Conservation (phyloP, 2,329 filamentous ascomycete species). For the Penicillium sp. region DNA sequence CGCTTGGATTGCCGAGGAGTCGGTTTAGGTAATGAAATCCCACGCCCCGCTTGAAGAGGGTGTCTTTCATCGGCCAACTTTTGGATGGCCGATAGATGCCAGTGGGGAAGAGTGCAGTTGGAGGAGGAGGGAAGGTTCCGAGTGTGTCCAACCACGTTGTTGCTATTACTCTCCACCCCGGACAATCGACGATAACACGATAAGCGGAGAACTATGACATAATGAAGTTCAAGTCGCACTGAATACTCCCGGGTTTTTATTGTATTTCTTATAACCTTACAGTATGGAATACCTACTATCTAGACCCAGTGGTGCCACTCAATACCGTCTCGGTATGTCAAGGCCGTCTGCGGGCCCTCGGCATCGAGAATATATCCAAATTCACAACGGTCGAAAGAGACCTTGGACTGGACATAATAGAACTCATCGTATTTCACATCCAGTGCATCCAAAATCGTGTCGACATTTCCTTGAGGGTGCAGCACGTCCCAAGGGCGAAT, state of each 20-base stretch:
- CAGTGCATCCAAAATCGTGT: background rate
- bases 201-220: conserved; percentile 14
- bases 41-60: conserved; percentile 13
- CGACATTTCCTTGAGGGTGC: conserved; percentile 16
- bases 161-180: conserved; percentile 7
- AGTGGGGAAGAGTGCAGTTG: background rate
- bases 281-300: background rate
- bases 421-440: background rate
- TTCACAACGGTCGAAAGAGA: background rate
- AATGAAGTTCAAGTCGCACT: background rate
- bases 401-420: background rate
- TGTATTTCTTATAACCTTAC: no score
- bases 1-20: background rate
- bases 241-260: background rate
- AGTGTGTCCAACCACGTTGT: conserved; percentile 13
- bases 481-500: conserved; percentile 33
- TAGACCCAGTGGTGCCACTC: conserved; percentile 1
- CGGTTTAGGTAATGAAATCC: conserved; percentile 18
- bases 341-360: background rate
- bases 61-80: conserved; percentile 1
- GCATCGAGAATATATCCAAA: background rate
- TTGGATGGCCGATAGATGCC: conserved; percentile 3
- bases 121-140: background rate
- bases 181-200: conserved; percentile 10
- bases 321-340: background rate